These are phyloP conservation scores for Trichophyton simii DNA, from an alignment of 2,329 filamentous ascomycete genomes.

Conservation along the genomic window DNA sequence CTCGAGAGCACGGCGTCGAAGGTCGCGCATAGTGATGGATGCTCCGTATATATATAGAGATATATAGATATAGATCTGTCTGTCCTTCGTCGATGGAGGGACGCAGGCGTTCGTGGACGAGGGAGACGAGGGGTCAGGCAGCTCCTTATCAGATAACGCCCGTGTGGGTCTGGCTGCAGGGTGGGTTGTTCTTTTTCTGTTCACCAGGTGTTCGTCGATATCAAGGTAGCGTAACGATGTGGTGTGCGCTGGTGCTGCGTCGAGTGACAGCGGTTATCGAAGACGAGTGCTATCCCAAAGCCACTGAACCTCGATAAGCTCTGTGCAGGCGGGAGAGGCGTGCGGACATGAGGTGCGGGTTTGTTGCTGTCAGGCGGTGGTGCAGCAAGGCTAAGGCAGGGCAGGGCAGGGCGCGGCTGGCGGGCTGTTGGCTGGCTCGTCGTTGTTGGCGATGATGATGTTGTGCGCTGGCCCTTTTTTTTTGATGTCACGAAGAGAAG, in stretches of 20 bases:
- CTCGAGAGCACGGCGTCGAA: constrained; percentile 48
- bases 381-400: neutral
- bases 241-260: too few relatives aligned
- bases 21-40: constrained; percentile 32
- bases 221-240: too few relatives aligned
- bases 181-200: neutral
- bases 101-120: neutral
- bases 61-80: neutral
- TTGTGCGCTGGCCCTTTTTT: neutral
- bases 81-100: neutral
- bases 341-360: neutral
- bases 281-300: neutral
- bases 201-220: neutral
- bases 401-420: neutral
- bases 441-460: neutral
- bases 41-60: neutral
- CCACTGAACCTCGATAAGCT: neutral
- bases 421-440: neutral
- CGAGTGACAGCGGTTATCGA: neutral
- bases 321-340: constrained; percentile 1
- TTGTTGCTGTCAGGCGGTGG: neutral
- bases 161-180: neutral
- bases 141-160: neutral
- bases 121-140: neutral
- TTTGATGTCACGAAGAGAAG: neutral